These are phyloP conservation scores for Irpex rosettiformis DNA, from an alignment of 1,284 basidiomycete genomes.

Conservation along the genomic window DNA sequence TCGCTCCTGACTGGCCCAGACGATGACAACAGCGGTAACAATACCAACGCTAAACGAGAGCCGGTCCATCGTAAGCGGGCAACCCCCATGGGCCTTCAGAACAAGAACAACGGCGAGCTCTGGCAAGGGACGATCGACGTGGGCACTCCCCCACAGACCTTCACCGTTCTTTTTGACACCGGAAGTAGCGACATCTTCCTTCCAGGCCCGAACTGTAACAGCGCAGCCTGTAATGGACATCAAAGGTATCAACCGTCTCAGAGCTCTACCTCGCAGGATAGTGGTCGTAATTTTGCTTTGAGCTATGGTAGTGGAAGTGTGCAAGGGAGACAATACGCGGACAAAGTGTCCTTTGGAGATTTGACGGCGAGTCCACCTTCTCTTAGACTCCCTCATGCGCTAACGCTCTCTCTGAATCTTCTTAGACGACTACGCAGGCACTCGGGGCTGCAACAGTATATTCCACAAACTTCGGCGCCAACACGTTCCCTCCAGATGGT, in stretches of 20 bases:
- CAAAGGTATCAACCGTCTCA: constrained; percentile 27
- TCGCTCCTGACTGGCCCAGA: not conserved
- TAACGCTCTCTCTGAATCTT: not conserved
- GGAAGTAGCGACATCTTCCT: constrained; percentile 39
- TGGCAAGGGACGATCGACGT: constrained; percentile 39
- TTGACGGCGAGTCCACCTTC: constrained; percentile 13
- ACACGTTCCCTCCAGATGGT: constrained; percentile 42
- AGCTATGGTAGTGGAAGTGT: constrained; percentile 30
- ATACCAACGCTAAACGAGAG: not conserved
- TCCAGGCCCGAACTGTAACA: constrained; percentile 32
- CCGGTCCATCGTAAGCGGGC: not conserved
- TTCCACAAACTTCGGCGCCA: constrained; percentile 34
- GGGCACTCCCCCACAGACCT: constrained; percentile 33
- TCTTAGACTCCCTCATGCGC: not conserved
- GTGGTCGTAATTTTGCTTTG: constrained; percentile 21
- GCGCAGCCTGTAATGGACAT: constrained; percentile 31
- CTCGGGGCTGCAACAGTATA: constrained; percentile 43
- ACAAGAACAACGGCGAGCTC: constrained; percentile 27
- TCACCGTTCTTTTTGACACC: constrained; percentile 21
- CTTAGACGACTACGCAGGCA: constrained; percentile 29
- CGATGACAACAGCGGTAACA: not conserved
- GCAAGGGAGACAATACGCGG: constrained; percentile 28
- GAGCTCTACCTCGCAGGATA: constrained; percentile 27
- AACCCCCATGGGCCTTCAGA: constrained; percentile 4
- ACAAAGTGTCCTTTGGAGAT: constrained; percentile 23